Percentiles rank a stretch among this genome's conserved stretches.
Evolutionary conservation across 1,139 yeast genomes (phyloP).

Genomic region (Nakaseomyces sp.): DNA sequence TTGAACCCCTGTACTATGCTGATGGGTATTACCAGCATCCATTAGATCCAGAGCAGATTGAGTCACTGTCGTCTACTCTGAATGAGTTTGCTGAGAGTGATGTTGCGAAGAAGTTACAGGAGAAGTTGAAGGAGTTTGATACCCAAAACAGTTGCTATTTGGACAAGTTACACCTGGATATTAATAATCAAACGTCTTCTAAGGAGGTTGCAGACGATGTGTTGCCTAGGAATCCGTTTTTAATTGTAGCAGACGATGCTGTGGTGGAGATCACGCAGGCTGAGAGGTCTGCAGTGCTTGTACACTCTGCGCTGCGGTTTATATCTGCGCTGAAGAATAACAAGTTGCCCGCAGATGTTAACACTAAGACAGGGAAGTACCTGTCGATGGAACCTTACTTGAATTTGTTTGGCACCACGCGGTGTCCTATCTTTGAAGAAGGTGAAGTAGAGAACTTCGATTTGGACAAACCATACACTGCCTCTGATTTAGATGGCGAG

Average conservation of each 20-base stretch:
- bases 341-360: slow-evolving; percentile 46
- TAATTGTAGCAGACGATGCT: slow-evolving; percentile 67
- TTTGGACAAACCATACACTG: slow-evolving; percentile 24
- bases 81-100: slow-evolving; percentile 38
- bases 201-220: slow-evolving; percentile 65
- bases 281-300: slow-evolving; percentile 56
- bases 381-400: slow-evolving; percentile 60
- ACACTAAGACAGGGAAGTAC: slow-evolving; percentile 41
- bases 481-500: slow-evolving; percentile 24
- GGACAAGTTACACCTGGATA: slow-evolving; percentile 43
- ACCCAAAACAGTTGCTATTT: slow-evolving; percentile 45
- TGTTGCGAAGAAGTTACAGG: slow-evolving; percentile 42
- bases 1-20: slow-evolving; percentile 29
- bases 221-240: slow-evolving; percentile 66
- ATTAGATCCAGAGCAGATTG: slow-evolving; percentile 20
- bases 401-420: slow-evolving; percentile 59
- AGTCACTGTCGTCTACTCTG: slow-evolving; percentile 25
- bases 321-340: slow-evolving; percentile 49
- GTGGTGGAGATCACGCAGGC: slow-evolving; percentile 54
- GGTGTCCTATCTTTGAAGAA: slow-evolving; percentile 41
- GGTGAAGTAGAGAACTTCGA: slow-evolving; percentile 29
- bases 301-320: slow-evolving; percentile 58
- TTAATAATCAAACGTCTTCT: slow-evolving; percentile 44
- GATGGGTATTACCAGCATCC: slow-evolving; percentile 29
- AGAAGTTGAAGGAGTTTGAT: slow-evolving; percentile 42